phyloP scores from a whole-genome alignment of 495 filamentous ascomycete genomes.

The Echria macrotheca region DNA sequence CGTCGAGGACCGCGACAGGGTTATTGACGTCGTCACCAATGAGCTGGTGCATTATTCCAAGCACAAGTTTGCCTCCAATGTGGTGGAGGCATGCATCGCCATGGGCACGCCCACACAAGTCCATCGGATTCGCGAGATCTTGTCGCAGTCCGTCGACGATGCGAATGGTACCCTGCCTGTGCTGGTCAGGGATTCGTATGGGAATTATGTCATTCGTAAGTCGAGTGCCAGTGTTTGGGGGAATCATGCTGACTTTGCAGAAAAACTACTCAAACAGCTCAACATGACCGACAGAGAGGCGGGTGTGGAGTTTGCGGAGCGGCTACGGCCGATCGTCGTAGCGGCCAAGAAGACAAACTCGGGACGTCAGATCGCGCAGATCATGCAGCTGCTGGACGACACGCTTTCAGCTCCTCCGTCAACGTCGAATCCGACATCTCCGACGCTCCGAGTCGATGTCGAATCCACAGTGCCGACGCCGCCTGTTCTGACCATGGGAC shows the following conservation, averaged over 20 bases:
- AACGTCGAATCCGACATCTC: conserved; percentile 23
- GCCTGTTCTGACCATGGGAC: conserved; percentile 54
- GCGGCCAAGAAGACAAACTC: conserved; percentile 59
- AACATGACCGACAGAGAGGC: conserved; percentile 42
- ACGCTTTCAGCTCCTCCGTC: conserved; percentile 15
- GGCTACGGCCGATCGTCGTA: conserved; percentile 68
- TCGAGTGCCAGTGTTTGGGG: no score
- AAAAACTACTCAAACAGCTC: conserved; percentile 16
- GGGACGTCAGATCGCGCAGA: conserved; percentile 70
- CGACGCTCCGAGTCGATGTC: conserved; percentile 41
- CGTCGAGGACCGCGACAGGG: conserved; percentile 63
- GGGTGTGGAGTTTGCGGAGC: conserved; percentile 59
- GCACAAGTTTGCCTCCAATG: conserved; percentile 96
- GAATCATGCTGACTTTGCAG: conserved; percentile 31
- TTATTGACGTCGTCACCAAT: conserved; percentile 67
- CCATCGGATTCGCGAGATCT: conserved; percentile 60
- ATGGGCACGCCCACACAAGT: conserved; percentile 66
- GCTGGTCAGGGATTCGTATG: conserved; percentile 87
- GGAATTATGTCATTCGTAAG: conserved; percentile 97
- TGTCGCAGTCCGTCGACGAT: conserved; percentile 56
- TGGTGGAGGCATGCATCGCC: conserved; percentile 90
- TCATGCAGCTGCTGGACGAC: conserved; percentile 53
- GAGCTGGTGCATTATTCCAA: conserved; percentile 74
- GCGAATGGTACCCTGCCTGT: conserved; percentile 63
- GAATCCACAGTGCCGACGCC: conserved; percentile 53